Percentiles rank a stretch among this genome's conserved stretches.
phyloP scores from a whole-genome alignment of 2,329 filamentous ascomycete genomes.

The Alternaria ventricosa region DNA sequence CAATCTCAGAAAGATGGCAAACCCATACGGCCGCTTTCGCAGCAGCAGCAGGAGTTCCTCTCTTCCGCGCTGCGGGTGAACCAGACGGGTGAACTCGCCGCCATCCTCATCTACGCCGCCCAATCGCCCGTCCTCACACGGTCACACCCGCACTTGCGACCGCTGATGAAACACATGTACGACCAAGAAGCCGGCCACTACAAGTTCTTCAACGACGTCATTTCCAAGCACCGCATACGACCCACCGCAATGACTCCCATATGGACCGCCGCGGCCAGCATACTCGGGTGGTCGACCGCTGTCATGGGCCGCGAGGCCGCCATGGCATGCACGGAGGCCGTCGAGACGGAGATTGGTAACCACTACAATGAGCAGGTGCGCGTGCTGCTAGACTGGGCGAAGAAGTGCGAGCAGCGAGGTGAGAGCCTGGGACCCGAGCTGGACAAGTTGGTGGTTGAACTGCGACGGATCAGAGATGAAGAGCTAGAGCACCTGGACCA shows the following conservation, averaged over 20 bases:
- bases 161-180: constrained; percentile 97
- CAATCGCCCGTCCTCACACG: constrained; percentile 83
- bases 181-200: constrained; percentile 93
- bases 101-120: constrained; percentile 89
- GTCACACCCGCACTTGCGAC: constrained; percentile 84
- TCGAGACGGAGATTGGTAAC: constrained; percentile 95
- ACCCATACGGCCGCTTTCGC: constrained; percentile 36
- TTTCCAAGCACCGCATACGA: constrained; percentile 86
- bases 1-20: constrained; percentile 16
- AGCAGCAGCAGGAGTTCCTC: constrained; percentile 45
- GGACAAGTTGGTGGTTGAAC: constrained; percentile 70
- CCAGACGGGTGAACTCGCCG: constrained; percentile 96
- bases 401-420: constrained; percentile 75
- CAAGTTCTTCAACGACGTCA: constrained; percentile 79
- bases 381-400: constrained; percentile 79
- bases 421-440: constrained; percentile 84
- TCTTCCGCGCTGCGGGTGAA: constrained; percentile 78
- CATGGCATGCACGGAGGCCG: constrained; percentile 98
- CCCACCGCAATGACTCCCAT: constrained; percentile 92
- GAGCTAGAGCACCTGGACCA: constrained; percentile 97
- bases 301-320: constrained; percentile 89
- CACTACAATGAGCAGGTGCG: constrained; percentile 96
- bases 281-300: constrained; percentile 87
- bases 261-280: constrained; percentile 81
- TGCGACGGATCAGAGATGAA: constrained; percentile 89